Base-by-base conservation (phyloP, 164 flowering plant species). In the Vitis labrusca region DNA sequence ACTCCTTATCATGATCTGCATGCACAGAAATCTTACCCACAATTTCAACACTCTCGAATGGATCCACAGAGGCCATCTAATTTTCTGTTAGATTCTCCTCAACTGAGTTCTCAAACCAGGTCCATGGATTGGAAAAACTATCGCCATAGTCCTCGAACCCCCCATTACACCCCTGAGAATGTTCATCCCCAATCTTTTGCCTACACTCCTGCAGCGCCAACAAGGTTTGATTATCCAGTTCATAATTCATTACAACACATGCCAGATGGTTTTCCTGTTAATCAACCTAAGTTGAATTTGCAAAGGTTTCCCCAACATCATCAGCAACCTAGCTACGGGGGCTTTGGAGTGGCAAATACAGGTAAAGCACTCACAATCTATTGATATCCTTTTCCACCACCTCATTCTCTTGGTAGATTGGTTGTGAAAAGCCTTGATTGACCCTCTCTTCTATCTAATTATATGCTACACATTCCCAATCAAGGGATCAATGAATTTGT, bases 171-270 rank as follows among this genome's bases (percentile, higher is more conserved):
- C 57, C 56, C 58, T 7, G 13, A 37, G 15, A 48, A 27, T 55
- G 13, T 54, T 50, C 50, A 19, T 69, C 48, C 52, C 11, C 2
- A 11, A 44, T 53, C 60, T 57, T 52, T 37, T 32, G 56, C 6
- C 32, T 7, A 12, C 13, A 14, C 55, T 29, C 47, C 16, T 48
- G 62, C 47, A 13, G 23, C 2, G 15, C 49, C 12, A 44, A 61
- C 65, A 47, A 12, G 62, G 61, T 29, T 54, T 68, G 68, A 55
- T 47, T n/a, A 30, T 66, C 61, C 73, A 17, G 50, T 27, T 11
- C 53, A 48, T 17, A 56, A 16, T 13, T 52, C 63, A 8, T 37
- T 9, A 10, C 27, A 19, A 27, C 66, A 55, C 19, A 50, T 66
- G 19, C 59, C 54, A 52, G 62, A 15, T 12, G 8, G 47, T 16